phyloP scores from a whole-genome alignment of 2,329 filamentous ascomycete genomes.

The Beauveria caledonica region DNA sequence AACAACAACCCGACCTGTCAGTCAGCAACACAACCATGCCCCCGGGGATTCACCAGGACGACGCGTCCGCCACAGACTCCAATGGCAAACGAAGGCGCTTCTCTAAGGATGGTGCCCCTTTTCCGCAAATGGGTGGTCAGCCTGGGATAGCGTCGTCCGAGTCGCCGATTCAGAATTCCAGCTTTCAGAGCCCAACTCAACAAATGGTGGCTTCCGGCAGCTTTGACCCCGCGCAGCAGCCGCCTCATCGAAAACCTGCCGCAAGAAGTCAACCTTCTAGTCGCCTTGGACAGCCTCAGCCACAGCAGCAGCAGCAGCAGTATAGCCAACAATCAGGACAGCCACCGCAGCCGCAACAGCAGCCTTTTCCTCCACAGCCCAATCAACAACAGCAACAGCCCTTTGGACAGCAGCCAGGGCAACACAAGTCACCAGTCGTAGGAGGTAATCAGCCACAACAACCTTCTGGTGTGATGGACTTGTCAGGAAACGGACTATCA shows the following conservation, averaged over 20 bases:
- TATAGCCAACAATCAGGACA: not conserved
- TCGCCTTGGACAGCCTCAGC: not conserved
- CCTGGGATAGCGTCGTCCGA: constrained; percentile 1
- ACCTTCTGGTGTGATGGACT: not conserved
- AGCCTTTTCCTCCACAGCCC: not conserved
- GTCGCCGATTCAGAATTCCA: constrained; percentile 6
- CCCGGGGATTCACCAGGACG: not conserved
- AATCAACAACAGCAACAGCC: not conserved
- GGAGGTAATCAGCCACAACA: constrained; percentile 9
- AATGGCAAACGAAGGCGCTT: constrained; percentile 7
- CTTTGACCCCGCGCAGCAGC: not conserved
- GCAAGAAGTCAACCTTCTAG: not conserved
- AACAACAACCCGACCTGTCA: not conserved
- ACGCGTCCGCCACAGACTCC: not conserved
- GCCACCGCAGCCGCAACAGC: not conserved
- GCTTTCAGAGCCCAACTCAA: constrained; percentile 6
- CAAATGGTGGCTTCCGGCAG: constrained; percentile 5
- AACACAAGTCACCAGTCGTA: constrained; percentile 5
- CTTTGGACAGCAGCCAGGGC: constrained; percentile 1
- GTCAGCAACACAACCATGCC: not conserved
- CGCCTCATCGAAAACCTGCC: not conserved
- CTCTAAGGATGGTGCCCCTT: not conserved
- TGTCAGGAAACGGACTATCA: constrained; percentile 1
- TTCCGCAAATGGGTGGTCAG: constrained; percentile 3
- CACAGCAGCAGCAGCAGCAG: not conserved